Base-by-base conservation (phyloP, 2,329 filamentous ascomycete species). In the Pseudocercospora eumusae region DNA sequence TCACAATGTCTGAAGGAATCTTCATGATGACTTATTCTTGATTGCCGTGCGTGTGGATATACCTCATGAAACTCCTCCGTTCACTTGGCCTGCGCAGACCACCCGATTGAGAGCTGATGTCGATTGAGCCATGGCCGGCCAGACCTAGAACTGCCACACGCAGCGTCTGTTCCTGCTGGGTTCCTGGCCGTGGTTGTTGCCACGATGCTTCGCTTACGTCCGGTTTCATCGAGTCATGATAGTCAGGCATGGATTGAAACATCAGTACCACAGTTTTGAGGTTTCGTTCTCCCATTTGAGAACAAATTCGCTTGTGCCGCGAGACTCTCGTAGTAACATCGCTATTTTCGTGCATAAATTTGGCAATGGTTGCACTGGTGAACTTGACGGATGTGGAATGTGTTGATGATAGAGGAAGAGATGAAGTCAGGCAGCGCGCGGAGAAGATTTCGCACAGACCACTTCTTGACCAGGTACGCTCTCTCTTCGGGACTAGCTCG, bases 181-280 rank as follows among this genome's bases (percentile, higher is more conserved):
- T 52, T 25, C 15, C 25, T 52, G 47, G 7, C 11, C 11, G 23
- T 52, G 47, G 47, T 31, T 52, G 25, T 52, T 52, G 21, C 25
- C 47, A 52, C 25, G 21, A 27, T 47, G 18, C 18, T 25, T 47
- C 47, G 47, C 47, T 27, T 52, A 10, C 21, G 21, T 52, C 31
- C 47, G 47, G 47, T n/a, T 52, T 52, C 7, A 8, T 52, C 23
- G 25, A 52, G 47, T 52, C 47, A 52, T 52, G 47, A 28, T 52
- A 18, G 23, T 18, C 47, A 28, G 18, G 15, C 47, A 28, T 52
- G 11, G 8, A 25, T n/a, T 13, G 25, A 52, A 52, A 31, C 47
- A 31, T 52, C 18, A 52, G 21, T 28, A 52, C 25, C 25, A 28
- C 20, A 52, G 15, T 25, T 25, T 23, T 25, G 47, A 52, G 27